Evolutionary conservation across 441 rosid genomes (phyloP), one percentile per base, ranked within the genome.

Genomic region (Pelargonium myrrhifolium): DNA sequence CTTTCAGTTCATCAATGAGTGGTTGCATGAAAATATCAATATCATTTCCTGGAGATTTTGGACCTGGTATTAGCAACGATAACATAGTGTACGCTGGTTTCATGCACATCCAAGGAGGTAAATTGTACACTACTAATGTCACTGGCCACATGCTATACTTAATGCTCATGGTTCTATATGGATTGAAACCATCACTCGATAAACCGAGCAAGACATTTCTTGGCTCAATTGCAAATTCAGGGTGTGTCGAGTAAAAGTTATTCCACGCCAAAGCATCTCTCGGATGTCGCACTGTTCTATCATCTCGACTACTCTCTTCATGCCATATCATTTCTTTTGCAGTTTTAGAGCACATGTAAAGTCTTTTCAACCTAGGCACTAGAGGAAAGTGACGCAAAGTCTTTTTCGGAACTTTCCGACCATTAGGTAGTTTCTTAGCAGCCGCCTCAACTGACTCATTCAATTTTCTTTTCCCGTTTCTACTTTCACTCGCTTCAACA

Each of bases 171-270:
- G 55, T 65, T 17, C 56, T 2, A 26, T 47, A 55, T 14, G 60
- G 74, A 28, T 69, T 47, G 1, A 73, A 66, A 9, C 56, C 22
- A 28, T 68, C 49, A 1, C 7, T 43, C 2, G 65, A 45, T 9
- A 74, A 21, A 5, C 68, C 61, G 8, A 76, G 66, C 1, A 22
- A 14, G 1, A 74, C 60, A 8, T 73, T 77, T 9, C 35, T 14
- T 2, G 62, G 59, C 1, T 77, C 61, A 4, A 1, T 0, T 0
- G 56, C 18, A 56, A 68, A 66, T 0, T 18, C 20, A 0, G 49
- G 31, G 8, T 60, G 49, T 3, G 7, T 0, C 2, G 1, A 1
- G 15, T 69, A 60, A 62, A 73, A 69, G 6, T 21, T 12, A 8
- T 77, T 66, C 71, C 73, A 55, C 0, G 66, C 51, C 0, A 6